These are phyloP conservation scores for Pythium monospermum DNA, from an alignment of 352 stramenopile genomes.

Conservation along the genomic window DNA sequence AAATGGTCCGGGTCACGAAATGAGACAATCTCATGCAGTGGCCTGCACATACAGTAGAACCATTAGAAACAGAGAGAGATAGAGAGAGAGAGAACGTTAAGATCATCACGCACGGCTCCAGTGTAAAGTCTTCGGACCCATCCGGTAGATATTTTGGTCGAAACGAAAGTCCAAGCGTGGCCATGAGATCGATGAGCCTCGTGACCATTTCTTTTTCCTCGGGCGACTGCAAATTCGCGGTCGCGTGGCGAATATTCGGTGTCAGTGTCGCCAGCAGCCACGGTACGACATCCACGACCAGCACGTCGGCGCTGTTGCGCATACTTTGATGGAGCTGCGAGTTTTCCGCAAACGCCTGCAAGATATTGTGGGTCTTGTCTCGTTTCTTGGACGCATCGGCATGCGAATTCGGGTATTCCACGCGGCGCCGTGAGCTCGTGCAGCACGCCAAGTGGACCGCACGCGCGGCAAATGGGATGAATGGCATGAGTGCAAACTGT, in stretches of 20 bases:
- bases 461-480: slow-evolving; percentile 68
- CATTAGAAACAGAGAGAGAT: background rate
- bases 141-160: slow-evolving; percentile 59
- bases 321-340: slow-evolving; percentile 54
- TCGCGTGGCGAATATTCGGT: slow-evolving; percentile 55
- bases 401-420: slow-evolving; percentile 66
- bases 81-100: too few species aligned
- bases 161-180: slow-evolving; percentile 73
- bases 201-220: slow-evolving; percentile 66
- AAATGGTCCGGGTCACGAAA: slow-evolving; percentile 38
- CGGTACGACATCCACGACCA: slow-evolving; percentile 72
- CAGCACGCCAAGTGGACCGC: slow-evolving; percentile 67
- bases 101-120: slow-evolving; percentile 82
- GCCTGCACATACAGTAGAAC: slow-evolving; percentile 21
- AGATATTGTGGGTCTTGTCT: slow-evolving; percentile 63
- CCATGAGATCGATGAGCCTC: slow-evolving; percentile 71
- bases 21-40: slow-evolving; percentile 63
- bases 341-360: slow-evolving; percentile 57
- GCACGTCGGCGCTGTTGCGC: slow-evolving; percentile 46
- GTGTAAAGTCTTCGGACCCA: slow-evolving; percentile 60
- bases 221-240: slow-evolving; percentile 46
- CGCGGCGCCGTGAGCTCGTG: slow-evolving; percentile 59
- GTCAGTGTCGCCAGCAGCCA: slow-evolving; percentile 65
- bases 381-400: slow-evolving; percentile 51
- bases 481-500: slow-evolving; percentile 64